Conservation (phyloP, 1,284 basidiomycete genomes). For the Cerioporus squamosus region DNA sequence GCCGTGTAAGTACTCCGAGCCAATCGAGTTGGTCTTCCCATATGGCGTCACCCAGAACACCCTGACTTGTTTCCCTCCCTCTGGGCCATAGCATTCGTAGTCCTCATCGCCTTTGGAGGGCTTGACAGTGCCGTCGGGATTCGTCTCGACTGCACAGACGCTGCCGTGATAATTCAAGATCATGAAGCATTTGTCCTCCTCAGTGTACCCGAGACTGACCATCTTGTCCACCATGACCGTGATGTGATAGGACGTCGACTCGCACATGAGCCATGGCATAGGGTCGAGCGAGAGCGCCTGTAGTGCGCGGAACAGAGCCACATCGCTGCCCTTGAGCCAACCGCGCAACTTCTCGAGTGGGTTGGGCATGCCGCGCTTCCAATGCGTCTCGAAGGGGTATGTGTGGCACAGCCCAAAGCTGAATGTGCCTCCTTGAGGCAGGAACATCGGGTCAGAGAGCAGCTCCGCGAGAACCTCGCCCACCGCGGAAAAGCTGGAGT, state of each 20-base stretch:
- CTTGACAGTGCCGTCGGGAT: neutral
- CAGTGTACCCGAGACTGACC: neutral
- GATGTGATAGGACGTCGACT: neutral
- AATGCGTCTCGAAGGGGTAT: neutral
- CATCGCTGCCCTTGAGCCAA: slow-evolving; percentile 32
- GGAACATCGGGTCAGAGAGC: slow-evolving; percentile 1
- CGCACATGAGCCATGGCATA: neutral
- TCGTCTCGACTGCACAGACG: neutral
- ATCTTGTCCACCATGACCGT: neutral
- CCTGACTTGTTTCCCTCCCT: neutral
- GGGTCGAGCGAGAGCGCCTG: slow-evolving; percentile 8
- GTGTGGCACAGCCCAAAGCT: slow-evolving; percentile 42
- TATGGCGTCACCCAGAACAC: neutral
- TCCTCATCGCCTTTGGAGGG: neutral
- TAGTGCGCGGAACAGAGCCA: slow-evolving; percentile 1
- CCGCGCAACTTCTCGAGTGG: neutral
- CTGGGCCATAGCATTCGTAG: neutral
- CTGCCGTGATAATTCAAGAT: neutral
- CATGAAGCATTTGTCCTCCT: neutral
- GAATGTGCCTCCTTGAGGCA: slow-evolving; percentile 36
- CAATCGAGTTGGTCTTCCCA: neutral
- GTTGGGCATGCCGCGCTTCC: neutral
- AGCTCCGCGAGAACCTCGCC: neutral
- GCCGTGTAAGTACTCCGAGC: neutral
- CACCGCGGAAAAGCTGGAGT: neutral